These are phyloP conservation scores for Carex littledalei DNA, from an alignment of 176 grass and related monocot genomes.

Conservation along the genomic window DNA sequence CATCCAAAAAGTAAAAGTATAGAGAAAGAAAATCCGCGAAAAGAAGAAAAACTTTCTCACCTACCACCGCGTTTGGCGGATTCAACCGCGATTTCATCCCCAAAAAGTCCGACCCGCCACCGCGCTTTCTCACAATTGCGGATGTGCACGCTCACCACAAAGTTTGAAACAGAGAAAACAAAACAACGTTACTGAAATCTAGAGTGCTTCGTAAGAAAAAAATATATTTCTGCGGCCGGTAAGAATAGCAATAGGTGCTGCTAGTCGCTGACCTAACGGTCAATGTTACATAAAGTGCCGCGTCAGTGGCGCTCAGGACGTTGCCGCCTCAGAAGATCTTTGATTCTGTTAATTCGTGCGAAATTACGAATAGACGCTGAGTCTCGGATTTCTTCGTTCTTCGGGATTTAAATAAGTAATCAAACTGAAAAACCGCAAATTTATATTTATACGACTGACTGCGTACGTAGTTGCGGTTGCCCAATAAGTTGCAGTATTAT, in stretches of 20 bases:
- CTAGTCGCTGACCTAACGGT: not conserved
- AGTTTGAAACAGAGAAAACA: not conserved
- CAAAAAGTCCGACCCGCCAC: constrained; percentile 6
- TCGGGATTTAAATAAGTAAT: not conserved
- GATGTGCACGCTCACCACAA: not conserved
- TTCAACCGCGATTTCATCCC: constrained; percentile 6
- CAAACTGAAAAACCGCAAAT: not conserved
- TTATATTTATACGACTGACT: not conserved
- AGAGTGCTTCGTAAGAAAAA: not conserved
- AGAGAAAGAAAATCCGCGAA: not conserved
- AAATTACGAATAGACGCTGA: not conserved
- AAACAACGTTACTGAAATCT: not conserved
- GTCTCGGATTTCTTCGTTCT: not conserved
- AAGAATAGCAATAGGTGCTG: not conserved
- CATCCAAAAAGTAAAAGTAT: not conserved
- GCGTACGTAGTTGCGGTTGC: constrained; percentile 1
- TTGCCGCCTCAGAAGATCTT: not conserved
- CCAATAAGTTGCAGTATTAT: not conserved
- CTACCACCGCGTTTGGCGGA: not conserved
- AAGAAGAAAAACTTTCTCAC: not conserved
- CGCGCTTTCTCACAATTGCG: constrained; percentile 4
- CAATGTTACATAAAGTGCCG: not conserved
- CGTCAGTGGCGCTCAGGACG: not conserved
- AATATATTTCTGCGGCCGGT: not conserved
- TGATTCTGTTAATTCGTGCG: not conserved